A percentile compares a stretch with the other conserved stretches of the same genome.
Evolutionary conservation across 331 rosid species (phyloP).

Genomic region (Arachis monticola): DNA sequence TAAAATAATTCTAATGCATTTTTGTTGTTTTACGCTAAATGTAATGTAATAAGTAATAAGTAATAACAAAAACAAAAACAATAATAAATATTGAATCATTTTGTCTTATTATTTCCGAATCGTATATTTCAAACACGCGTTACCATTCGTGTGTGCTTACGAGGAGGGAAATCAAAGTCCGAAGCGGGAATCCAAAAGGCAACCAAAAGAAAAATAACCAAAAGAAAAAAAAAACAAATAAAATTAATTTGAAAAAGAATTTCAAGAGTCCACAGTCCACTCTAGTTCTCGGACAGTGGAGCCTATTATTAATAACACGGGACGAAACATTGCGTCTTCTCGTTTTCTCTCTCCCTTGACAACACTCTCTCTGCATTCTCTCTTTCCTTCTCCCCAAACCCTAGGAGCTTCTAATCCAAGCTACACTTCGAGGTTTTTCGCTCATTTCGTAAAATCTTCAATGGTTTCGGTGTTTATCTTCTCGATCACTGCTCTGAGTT

Average conservation of each 20-base stretch:
- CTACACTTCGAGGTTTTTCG: neutral
- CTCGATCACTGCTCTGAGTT: neutral
- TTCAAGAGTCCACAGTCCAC: neutral
- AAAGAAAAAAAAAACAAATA: neutral
- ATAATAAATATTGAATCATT: no score
- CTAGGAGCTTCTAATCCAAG: conserved; percentile 24
- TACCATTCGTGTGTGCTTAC: neutral
- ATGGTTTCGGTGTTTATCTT: neutral
- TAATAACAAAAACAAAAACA: no score
- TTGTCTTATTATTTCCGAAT: no score
- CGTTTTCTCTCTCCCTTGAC: neutral
- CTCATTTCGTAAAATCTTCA: neutral
- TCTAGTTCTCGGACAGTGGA: neutral
- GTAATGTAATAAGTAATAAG: no score
- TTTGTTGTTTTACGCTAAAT: no score
- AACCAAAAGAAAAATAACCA: neutral
- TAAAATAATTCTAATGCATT: no score
- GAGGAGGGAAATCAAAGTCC: neutral
- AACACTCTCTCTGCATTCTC: neutral
- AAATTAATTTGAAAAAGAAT: neutral
- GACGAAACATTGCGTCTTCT: neutral
- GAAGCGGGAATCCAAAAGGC: neutral
- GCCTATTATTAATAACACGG: neutral
- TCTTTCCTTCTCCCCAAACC: conserved; percentile 32
- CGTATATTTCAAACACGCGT: no score